phyloP scores from a whole-genome alignment of 345 rosid species.

The Linum tenue region DNA sequence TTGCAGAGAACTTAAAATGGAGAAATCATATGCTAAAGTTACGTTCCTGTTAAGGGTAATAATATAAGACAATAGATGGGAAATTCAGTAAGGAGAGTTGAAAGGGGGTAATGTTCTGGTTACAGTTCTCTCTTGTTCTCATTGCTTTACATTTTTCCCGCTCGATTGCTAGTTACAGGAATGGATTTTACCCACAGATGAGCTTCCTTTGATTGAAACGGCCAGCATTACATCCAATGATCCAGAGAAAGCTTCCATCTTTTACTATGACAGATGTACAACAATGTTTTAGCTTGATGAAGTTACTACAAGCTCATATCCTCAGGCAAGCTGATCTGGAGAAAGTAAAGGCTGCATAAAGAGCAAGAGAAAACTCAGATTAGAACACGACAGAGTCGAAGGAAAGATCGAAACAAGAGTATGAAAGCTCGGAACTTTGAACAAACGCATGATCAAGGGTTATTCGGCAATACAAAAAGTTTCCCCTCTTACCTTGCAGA shows the following conservation, averaged over 20 bases:
- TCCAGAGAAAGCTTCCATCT: background rate
- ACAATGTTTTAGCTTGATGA: conserved; percentile 1
- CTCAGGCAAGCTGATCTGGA: conserved; percentile 68
- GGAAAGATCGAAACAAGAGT: no score
- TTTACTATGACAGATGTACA: conserved; percentile 1
- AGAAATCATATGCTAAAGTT: no score
- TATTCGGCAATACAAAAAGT: no score
- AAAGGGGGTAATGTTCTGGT: no score
- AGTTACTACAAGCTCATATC: conserved; percentile 49
- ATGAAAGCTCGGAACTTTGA: background rate
- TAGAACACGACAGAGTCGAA: no score
- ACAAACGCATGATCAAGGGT: no score
- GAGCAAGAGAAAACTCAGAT: background rate
- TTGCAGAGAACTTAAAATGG: no score
- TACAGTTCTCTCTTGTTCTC: background rate
- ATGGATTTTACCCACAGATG: background rate
- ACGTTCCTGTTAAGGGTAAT: no score
- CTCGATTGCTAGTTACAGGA: background rate
- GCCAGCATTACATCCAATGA: background rate
- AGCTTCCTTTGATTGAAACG: no score
- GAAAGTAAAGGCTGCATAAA: conserved; percentile 65
- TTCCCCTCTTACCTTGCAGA: conserved; percentile 64
- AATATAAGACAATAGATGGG: no score
- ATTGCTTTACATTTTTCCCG: background rate
- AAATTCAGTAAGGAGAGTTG: background rate